A percentile compares a stretch with the other conserved stretches of the same genome.
phyloP scores from a whole-genome alignment of 495 filamentous ascomycete genomes.

The Pyronema domesticum region DNA sequence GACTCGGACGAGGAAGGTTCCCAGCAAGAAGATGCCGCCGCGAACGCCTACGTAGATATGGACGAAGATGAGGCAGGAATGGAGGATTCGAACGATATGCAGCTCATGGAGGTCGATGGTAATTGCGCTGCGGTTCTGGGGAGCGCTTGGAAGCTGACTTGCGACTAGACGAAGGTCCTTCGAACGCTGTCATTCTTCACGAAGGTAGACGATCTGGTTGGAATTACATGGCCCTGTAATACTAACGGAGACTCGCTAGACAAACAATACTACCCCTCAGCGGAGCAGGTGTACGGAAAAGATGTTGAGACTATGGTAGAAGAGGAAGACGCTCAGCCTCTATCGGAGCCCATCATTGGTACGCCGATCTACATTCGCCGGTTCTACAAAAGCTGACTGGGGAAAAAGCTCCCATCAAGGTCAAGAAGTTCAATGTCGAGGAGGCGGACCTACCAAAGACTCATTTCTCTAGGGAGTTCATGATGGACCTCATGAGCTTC shows the following conservation, averaged over 20 bases:
- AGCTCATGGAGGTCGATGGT: constrained; percentile 92
- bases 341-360: constrained; percentile 73
- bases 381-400: constrained; percentile 9
- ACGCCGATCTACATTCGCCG: neutral
- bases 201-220: constrained; percentile 31
- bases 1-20: constrained; percentile 69
- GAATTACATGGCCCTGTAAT: neutral
- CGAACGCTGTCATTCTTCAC: constrained; percentile 88
- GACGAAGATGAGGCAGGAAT: constrained; percentile 50
- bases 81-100: constrained; percentile 49
- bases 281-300: constrained; percentile 80
- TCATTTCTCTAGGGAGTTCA: constrained; percentile 69
- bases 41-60: constrained; percentile 64
- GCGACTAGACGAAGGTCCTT: constrained; percentile 56
- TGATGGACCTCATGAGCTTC: constrained; percentile 91
- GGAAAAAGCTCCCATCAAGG: constrained; percentile 52
- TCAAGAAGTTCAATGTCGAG: constrained; percentile 89
- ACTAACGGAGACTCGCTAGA: constrained; percentile 29
- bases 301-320: constrained; percentile 92
- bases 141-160: constrained; percentile 11
- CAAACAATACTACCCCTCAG: constrained; percentile 97
- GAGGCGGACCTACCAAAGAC: constrained; percentile 82
- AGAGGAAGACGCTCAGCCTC: constrained; percentile 88
- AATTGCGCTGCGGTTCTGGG: constrained; percentile 13
- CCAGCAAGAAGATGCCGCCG: constrained; percentile 45